These are phyloP conservation scores for Begonia loranthoides DNA, from an alignment of 306 rosid genomes.

Conservation along the genomic window DNA sequence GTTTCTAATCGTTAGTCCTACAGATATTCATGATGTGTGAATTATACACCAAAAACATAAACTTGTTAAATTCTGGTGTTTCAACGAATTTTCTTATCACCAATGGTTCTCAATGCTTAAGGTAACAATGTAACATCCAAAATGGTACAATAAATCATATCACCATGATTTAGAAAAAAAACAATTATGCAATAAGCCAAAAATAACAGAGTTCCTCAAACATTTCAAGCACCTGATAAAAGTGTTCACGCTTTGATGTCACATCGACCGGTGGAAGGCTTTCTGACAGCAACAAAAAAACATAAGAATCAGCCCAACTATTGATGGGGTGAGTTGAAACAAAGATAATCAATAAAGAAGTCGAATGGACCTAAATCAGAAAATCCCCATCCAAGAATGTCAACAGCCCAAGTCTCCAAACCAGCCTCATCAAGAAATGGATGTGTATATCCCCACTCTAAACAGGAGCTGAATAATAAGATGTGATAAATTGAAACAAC, in stretches of 20 bases:
- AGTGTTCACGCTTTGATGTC: conserved; percentile 65
- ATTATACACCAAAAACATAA: too few relatives aligned
- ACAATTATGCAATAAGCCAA: neutral
- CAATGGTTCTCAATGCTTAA: too few relatives aligned
- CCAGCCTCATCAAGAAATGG: conserved; percentile 85
- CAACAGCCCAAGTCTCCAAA: conserved; percentile 84
- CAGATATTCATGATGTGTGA: too few relatives aligned
- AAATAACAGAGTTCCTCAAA: neutral
- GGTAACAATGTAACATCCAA: too few relatives aligned
- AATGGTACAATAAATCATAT: too few relatives aligned
- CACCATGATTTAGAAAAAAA: too few relatives aligned
- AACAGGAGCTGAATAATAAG: conserved; percentile 77
- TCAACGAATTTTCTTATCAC: too few relatives aligned
- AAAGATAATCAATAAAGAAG: conserved; percentile 1
- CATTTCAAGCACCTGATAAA: conserved; percentile 35
- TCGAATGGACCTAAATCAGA: conserved; percentile 67
- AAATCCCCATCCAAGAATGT: conserved; percentile 99
- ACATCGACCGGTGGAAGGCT: conserved; percentile 63
- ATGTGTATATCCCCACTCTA: conserved; percentile 83
- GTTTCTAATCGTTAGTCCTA: too few relatives aligned
- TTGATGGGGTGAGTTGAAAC: neutral
- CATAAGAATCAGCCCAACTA: conserved; percentile 3
- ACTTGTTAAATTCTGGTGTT: too few relatives aligned
- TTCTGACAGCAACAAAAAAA: conserved; percentile 30
- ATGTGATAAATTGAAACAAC: conserved; percentile 16